Evolutionary conservation across 2,329 filamentous ascomycete genomes (phyloP).

Genomic region (Trichoderma arundinaceum): DNA sequence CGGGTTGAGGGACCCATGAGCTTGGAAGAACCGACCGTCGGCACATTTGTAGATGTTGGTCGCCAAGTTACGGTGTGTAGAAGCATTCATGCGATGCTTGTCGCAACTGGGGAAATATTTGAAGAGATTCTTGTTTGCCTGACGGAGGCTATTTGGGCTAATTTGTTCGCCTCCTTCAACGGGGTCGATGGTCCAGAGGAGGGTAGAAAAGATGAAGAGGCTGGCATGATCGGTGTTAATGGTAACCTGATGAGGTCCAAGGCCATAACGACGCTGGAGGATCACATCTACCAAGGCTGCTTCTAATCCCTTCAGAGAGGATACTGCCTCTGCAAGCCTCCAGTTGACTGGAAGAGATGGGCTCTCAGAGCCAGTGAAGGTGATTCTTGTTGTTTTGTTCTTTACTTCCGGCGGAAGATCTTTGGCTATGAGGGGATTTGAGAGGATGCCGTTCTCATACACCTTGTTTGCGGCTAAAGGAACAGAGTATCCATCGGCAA

Average conservation of each 20-base stretch:
- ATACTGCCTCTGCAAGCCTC: conserved; percentile 60
- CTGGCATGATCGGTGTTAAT: conserved; percentile 50
- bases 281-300: conserved; percentile 53
- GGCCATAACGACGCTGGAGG: conserved; percentile 52
- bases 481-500: conserved; percentile 10
- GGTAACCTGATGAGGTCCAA: conserved; percentile 46
- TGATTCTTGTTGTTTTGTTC: not conserved
- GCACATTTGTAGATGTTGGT: conserved; percentile 37
- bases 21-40: conserved; percentile 36
- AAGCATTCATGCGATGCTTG: conserved; percentile 17
- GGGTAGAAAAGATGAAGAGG: conserved; percentile 29
- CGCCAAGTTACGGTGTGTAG: conserved; percentile 36
- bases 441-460: conserved; percentile 3
- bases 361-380: conserved; percentile 30
- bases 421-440: conserved; percentile 22
- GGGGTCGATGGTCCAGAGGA: conserved; percentile 29
- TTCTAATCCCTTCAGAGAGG: conserved; percentile 56
- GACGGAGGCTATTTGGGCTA: not conserved
- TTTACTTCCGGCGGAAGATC: not conserved
- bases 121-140: conserved; percentile 13
- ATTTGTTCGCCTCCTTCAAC: conserved; percentile 9
- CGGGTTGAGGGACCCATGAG: conserved; percentile 37
- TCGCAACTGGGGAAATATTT: conserved; percentile 23
- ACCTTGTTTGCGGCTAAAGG: conserved; percentile 19
- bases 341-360: conserved; percentile 57